Conservation (phyloP, 257 asterid species). For the Coffea canephora region DNA sequence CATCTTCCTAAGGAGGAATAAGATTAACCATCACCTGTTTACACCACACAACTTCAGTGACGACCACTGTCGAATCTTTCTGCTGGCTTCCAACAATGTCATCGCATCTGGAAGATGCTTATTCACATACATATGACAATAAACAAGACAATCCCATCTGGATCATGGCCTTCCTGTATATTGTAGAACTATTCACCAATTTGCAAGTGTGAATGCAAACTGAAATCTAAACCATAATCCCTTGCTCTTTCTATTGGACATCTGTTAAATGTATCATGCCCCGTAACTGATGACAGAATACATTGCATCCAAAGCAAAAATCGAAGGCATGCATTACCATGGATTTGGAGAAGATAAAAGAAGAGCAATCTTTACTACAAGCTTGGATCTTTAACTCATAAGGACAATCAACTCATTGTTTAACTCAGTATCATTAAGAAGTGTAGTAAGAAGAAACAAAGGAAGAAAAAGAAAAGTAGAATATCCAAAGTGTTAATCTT, state of each 20-base stretch:
- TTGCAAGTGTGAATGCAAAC: background rate
- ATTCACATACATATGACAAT: background rate
- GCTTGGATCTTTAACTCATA: background rate
- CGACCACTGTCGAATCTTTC: background rate
- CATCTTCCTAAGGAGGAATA: background rate
- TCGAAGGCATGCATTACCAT: background rate
- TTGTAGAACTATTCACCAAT: background rate
- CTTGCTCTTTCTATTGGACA: background rate
- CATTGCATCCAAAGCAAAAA: background rate
- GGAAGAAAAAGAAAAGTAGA: background rate
- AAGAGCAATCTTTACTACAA: background rate
- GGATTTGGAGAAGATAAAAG: background rate
- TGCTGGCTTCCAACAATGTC: background rate
- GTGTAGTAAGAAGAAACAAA: background rate
- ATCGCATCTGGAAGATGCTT: background rate
- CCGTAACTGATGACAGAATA: background rate
- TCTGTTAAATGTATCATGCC: background rate
- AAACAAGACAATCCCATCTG: background rate
- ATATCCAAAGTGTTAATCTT: background rate
- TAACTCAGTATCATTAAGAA: too few species aligned
- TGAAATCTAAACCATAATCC: background rate
- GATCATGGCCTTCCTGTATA: background rate
- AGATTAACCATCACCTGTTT: background rate
- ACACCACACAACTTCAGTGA: background rate
- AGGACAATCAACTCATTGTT: background rate